A percentile compares a stretch with the other conserved stretches of the same genome.
phyloP scores from a whole-genome alignment of 257 asterid genomes.

The Gentiana macrophylla region DNA sequence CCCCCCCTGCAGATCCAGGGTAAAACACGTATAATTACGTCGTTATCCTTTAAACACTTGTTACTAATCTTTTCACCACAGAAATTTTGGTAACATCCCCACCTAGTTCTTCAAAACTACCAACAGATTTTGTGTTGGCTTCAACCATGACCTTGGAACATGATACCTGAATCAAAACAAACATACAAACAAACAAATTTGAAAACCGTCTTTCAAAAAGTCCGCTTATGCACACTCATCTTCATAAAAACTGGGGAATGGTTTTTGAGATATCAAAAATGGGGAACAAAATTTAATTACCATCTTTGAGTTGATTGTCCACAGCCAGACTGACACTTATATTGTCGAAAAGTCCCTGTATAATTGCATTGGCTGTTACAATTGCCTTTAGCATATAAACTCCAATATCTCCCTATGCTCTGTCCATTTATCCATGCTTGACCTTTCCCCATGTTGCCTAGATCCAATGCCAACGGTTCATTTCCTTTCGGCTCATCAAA shows the following conservation, averaged over 20 bases:
- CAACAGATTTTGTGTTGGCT: slow-evolving; percentile 51
- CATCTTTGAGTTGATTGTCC: slow-evolving; percentile 96
- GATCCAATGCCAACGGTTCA: slow-evolving; percentile 71
- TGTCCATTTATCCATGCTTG: slow-evolving; percentile 91
- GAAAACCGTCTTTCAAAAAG: too few species aligned
- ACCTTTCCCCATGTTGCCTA: slow-evolving; percentile 85
- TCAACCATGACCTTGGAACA: slow-evolving; percentile 87
- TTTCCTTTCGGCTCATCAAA: slow-evolving; percentile 64
- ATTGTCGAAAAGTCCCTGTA: slow-evolving; percentile 49
- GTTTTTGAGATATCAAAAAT: too few species aligned
- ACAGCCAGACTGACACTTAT: slow-evolving; percentile 80
- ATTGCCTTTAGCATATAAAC: slow-evolving; percentile 54
- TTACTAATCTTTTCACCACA: slow-evolving; percentile 53
- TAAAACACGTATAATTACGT: not conserved
- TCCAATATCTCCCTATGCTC: slow-evolving; percentile 87
- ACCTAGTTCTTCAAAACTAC: slow-evolving; percentile 80
- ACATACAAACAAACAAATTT: not conserved
- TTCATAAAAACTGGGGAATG: too few species aligned
- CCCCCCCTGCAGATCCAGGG: slow-evolving; percentile 1
- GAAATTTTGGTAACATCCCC: slow-evolving; percentile 82
- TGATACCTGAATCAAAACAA: slow-evolving; percentile 57
- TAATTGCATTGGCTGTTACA: slow-evolving; percentile 59
- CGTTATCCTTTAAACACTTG: slow-evolving; percentile 21
- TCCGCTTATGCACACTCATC: too few species aligned
- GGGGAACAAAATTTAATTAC: slow-evolving; percentile 18